Base-by-base conservation (phyloP, 2,329 filamentous ascomycete genomes). In the Remersonia thermophila region DNA sequence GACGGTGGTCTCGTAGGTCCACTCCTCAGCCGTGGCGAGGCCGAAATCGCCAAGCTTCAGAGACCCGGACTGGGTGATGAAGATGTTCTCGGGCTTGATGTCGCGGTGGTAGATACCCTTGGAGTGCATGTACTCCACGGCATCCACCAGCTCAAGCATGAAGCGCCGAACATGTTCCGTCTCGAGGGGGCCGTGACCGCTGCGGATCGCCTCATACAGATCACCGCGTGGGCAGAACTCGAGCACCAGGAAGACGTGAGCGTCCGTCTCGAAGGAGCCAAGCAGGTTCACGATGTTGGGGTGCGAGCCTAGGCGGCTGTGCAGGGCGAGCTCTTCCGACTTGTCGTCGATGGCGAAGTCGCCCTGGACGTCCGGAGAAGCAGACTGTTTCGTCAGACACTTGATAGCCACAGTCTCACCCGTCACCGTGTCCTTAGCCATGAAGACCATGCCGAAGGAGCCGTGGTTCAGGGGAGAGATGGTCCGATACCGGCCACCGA, bases 61-160 rank as follows among this genome's bases (percentile, higher is more conserved):
- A 27, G 80, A 72, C 36, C 89, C 89, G 48, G 80, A 74, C 42
- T 87, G 74, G 40, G 79, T 83, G 45, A 98, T 70, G 59, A 98
- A 96, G 59, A 98, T 94, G 67, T 98, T 98, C 70, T 98, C 91
- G 0, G 91, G 91, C 66, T 98, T 98, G 73, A 98, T 95, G 60
- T 98, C 91, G 43, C 91, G 83, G 56, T 98, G 91, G 58, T 86
- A 95, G 55, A 96, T 75, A 46, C 85, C 87, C 58, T 87, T 87
- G 45, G 73, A 71, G 59, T 98, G 91, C 62, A 94, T 85, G 60
- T 85, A 87, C 44, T 83, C 78, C 33, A 98, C 82, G 34, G 89
- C 84, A 55, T 83, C 80, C 36, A 98, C 74, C 25, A 98, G 75
- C 62, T 98, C 78, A 41, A 95, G 67, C 91, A 98, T 96, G 66